Base-by-base conservation (phyloP, 73 alveolate genomes). In the Blepharisma stoltei region DNA sequence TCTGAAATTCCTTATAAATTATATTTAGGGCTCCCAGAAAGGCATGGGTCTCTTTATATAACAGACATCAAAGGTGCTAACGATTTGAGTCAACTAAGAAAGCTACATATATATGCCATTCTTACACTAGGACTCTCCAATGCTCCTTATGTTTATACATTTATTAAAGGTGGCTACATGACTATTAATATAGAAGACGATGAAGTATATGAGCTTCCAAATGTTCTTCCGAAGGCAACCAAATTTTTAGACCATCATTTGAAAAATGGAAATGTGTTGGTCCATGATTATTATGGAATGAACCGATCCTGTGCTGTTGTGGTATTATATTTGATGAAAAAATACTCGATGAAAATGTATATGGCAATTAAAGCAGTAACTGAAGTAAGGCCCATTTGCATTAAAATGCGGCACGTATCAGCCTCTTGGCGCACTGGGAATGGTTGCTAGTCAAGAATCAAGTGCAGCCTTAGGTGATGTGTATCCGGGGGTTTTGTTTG, bases 291-390 rank as follows among this genome's bases (percentile, higher is more conserved):
- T 7, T 80, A 70, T 14, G 95, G 95, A 21, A 78, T 67, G 55
- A 67, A 83, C 25, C 41, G 95, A 20, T 67, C 89, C 43, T 89
- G 89, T 6, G 83, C 95, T 1, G 71, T 81, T 43, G 95, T 88
- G n/a, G 80, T 78, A 14, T 54, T 81, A 9, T 88, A 71, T 67
- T 6, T 85, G 25, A 86, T 86, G 90, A 76, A 38, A 49, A 76
- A 48, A 53, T 20, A 75, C 18, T 78, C 70, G 54, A 14, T 79
- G 8, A 7, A 23, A 44, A 21, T 37, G 45, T 49, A 83, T 45
- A 73, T 66, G 14, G 91, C 91, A 18, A 67, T 18, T 32, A 23
- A 27, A 18, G 23, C n/a, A 21, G 91, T 83, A 8, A 14, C 23
- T 6, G 23, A 67, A 18, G 81, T 82, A 77, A n/a, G 65, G 25